phyloP scores from a whole-genome alignment of 2,329 filamentous ascomycete genomes.

The Colletotrichum lupini region DNA sequence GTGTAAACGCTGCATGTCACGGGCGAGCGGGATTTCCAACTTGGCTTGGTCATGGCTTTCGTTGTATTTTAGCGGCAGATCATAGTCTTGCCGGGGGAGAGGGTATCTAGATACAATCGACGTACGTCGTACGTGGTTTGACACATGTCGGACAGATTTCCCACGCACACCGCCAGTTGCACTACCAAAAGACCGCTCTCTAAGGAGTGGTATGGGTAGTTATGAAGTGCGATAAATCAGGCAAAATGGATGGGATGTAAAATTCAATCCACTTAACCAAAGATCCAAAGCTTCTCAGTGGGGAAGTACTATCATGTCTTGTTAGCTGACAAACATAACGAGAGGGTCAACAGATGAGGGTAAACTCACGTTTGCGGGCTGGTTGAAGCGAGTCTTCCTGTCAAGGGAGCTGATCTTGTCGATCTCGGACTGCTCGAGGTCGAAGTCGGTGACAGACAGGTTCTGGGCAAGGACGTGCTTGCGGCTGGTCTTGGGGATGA shows the following conservation, averaged over 20 bases:
- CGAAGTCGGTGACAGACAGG: constrained; percentile 73
- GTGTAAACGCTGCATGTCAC: constrained; percentile 1
- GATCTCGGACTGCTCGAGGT: constrained; percentile 74
- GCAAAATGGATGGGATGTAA: constrained; percentile 7
- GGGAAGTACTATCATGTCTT: constrained; percentile 60
- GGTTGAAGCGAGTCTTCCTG: constrained; percentile 78
- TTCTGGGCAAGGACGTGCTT: constrained; percentile 69
- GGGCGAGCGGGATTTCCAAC: background rate
- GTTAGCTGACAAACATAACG: constrained; percentile 1
- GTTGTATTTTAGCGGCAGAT: constrained; percentile 34
- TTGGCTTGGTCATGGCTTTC: constrained; percentile 24
- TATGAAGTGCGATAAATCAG: constrained; percentile 6
- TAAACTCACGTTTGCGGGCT: constrained; percentile 74
- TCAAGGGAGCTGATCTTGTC: constrained; percentile 74
- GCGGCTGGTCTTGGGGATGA: constrained; percentile 82
- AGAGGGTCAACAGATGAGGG: no score
- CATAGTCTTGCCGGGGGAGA: constrained; percentile 26
- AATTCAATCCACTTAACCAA: constrained; percentile 54
- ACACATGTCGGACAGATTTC: constrained; percentile 3
- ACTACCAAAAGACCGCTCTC: background rate
- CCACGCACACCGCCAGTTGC: constrained; percentile 21
- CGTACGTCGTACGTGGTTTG: constrained; percentile 7
- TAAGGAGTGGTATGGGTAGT: background rate
- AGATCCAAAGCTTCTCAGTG: constrained; percentile 68
- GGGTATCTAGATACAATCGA: constrained; percentile 31